Base-by-base conservation (phyloP, 2,329 filamentous ascomycete genomes). In the Pseudogymnoascus sp. region DNA sequence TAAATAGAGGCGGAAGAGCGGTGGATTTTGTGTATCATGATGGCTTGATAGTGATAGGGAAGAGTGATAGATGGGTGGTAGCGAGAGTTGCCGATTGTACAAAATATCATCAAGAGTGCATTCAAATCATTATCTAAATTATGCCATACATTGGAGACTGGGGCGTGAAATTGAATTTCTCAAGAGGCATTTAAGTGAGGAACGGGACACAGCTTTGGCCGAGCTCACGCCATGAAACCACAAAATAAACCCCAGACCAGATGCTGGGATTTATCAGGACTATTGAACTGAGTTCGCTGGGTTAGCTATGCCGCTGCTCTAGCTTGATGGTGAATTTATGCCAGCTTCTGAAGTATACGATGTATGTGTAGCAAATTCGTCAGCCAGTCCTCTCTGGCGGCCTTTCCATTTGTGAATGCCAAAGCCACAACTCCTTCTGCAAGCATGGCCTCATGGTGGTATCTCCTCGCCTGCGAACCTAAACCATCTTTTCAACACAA, bases 401-500 rank as follows among this genome's bases (percentile, higher is more conserved):
- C 4, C 16, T 4, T 14, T 33, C n/a, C 1, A 33, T 16, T 2
- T 33, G 16, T 14, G 50, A 21, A 4, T 33, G 6, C 50, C 24
- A 19, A 53, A 31, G 4, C 47, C 3, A 13, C 4, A 53, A 7
- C 6, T 13, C 8, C 47, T 6, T 7, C 11, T 31, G 21, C 2
- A 53, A 53, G 10, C 8, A 53, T 6, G 26, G 4, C 8, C 4
- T 56, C 11, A 56, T 14, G 29, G 16, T 7, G 33, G 10, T 29
- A 56, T 56, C 6, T 56, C 10, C 5, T 56, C 29, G 2, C 50
- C n/a, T 19, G 50, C 14, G 29, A 87, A 84, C 29, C 72, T 72
- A 70, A 90, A 91, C 89, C 89, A 92, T 35, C 86, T 82, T 16
- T 79, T 77, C 40, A 88, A 75, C 16, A 90, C 78, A 65, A 78